Evolutionary conservation across 2,329 filamentous ascomycete genomes (phyloP).

Genomic region (Talaromyces sp.): DNA sequence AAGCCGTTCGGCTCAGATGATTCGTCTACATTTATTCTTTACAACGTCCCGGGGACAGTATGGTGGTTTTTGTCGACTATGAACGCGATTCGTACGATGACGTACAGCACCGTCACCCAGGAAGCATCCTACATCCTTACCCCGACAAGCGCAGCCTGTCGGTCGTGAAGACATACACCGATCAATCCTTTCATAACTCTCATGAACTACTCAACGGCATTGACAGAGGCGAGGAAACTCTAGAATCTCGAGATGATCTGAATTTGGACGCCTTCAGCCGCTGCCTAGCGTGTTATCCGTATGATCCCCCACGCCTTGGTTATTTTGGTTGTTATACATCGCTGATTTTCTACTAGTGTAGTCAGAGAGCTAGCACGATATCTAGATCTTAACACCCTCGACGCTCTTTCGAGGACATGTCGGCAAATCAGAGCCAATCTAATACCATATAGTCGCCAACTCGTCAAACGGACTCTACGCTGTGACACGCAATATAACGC

Average conservation of each 20-base stretch:
- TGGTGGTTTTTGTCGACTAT: constrained; percentile 50
- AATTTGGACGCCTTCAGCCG: constrained; percentile 40
- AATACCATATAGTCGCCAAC: constrained; percentile 70
- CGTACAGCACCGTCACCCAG: constrained; percentile 22
- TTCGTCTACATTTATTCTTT: constrained; percentile 7
- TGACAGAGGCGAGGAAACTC: constrained; percentile 14
- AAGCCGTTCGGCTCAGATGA: constrained; percentile 19
- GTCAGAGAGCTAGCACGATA: constrained; percentile 69
- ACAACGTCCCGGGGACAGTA: constrained; percentile 29
- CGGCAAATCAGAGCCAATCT: constrained; percentile 74
- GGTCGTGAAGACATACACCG: not conserved
- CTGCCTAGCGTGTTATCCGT: constrained; percentile 50
- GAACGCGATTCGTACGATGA: constrained; percentile 37
- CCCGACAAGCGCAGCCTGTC: constrained; percentile 12
- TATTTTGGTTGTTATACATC: constrained; percentile 18
- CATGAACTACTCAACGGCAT: constrained; percentile 2
- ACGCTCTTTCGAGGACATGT: constrained; percentile 78
- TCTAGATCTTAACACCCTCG: constrained; percentile 83
- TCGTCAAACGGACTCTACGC: constrained; percentile 71
- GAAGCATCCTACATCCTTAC: constrained; percentile 19
- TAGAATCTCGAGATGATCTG: constrained; percentile 15
- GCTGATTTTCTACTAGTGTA: constrained; percentile 55
- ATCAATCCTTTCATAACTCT: not conserved
- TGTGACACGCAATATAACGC: constrained; percentile 53
- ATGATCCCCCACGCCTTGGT: constrained; percentile 24